A percentile compares a stretch with the other conserved stretches of the same genome.
These are phyloP conservation scores for Aspergillus vadensis DNA, from an alignment of 2,329 filamentous ascomycete genomes.

Conservation along the genomic window DNA sequence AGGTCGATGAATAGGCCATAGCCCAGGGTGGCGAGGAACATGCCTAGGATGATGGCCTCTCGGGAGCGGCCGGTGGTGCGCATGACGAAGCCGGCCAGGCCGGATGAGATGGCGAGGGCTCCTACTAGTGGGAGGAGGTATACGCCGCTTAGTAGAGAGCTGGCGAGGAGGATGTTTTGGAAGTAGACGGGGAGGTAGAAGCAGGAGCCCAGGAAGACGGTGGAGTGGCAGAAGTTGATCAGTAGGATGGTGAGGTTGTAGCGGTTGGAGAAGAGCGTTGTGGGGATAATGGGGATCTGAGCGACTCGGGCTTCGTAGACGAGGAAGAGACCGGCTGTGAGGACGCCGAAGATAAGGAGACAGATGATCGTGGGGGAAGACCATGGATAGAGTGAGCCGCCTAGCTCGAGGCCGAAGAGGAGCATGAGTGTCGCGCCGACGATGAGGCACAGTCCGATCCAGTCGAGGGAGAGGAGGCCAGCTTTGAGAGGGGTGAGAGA, in stretches of 20 bases:
- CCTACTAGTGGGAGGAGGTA: conserved; percentile 67
- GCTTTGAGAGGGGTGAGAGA: conserved; percentile 25
- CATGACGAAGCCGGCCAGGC: conserved; percentile 63
- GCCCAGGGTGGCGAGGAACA: conserved; percentile 58
- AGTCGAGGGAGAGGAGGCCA: conserved; percentile 51
- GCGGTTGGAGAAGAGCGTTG: conserved; percentile 62
- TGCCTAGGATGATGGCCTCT: conserved; percentile 56
- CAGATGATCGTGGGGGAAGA: conserved; percentile 70
- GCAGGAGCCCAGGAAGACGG: conserved; percentile 68
- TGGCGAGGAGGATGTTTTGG: conserved; percentile 65
- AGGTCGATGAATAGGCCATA: conserved; percentile 60
- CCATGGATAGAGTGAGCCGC: conserved; percentile 72
- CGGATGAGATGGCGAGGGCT: conserved; percentile 61
- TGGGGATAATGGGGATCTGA: conserved; percentile 72
- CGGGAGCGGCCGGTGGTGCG: conserved; percentile 66
- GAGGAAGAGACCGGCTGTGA: conserved; percentile 65
- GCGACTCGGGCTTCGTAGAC: conserved; percentile 70
- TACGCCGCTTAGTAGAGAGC: conserved; percentile 66
- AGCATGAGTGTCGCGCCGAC: conserved; percentile 65
- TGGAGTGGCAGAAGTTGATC: conserved; percentile 67
- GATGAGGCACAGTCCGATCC: conserved; percentile 63
- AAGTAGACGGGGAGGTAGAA: conserved; percentile 80
- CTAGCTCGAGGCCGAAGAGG: conserved; percentile 62
- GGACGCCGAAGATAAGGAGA: conserved; percentile 69
- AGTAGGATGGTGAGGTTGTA: conserved; percentile 64